These are phyloP conservation scores for Penicillium sp. DNA, from an alignment of 2,329 filamentous ascomycete genomes.

Conservation along the genomic window DNA sequence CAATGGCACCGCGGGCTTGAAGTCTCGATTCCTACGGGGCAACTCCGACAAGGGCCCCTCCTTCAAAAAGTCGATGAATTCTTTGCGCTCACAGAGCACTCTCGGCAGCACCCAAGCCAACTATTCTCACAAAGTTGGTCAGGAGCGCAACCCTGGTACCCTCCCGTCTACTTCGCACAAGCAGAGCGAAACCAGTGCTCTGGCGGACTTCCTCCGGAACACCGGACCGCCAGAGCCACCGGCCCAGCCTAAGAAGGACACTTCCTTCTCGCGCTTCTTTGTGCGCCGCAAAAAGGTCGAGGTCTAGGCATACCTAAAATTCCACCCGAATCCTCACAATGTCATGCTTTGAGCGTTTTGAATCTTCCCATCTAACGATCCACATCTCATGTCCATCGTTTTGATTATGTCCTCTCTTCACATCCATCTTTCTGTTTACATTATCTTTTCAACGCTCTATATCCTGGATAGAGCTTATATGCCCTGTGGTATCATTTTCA, in stretches of 20 bases:
- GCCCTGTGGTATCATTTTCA: constrained; percentile 11
- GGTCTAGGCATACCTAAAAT: constrained; percentile 13
- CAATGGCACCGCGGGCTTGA: constrained; percentile 32
- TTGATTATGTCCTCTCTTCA: constrained; percentile 14
- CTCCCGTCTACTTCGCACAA: constrained; percentile 29
- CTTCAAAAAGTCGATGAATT: constrained; percentile 37
- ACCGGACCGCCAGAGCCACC: constrained; percentile 64
- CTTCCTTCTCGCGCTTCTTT: constrained; percentile 42
- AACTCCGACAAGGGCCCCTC: constrained; percentile 32
- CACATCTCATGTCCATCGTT: constrained; percentile 29
- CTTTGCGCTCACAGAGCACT: constrained; percentile 39
- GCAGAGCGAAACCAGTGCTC: constrained; percentile 61
- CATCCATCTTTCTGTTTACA: constrained; percentile 15
- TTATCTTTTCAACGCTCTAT: not conserved
- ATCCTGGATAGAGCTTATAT: constrained; percentile 19
- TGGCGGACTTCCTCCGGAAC: constrained; percentile 73
- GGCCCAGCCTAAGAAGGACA: constrained; percentile 30
- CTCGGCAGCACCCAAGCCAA: constrained; percentile 36
- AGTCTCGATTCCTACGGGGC: constrained; percentile 40
- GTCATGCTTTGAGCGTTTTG: constrained; percentile 29
- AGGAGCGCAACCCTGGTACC: constrained; percentile 36
- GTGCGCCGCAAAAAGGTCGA: constrained; percentile 36
- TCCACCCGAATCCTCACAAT: constrained; percentile 11
- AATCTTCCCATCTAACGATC: constrained; percentile 23
- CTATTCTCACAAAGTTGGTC: constrained; percentile 44